A percentile compares a stretch with the other conserved stretches of the same genome.
These are phyloP conservation scores for Kazachstania sp. DNA, from an alignment of 1,139 yeast species.

Conservation along the genomic window DNA sequence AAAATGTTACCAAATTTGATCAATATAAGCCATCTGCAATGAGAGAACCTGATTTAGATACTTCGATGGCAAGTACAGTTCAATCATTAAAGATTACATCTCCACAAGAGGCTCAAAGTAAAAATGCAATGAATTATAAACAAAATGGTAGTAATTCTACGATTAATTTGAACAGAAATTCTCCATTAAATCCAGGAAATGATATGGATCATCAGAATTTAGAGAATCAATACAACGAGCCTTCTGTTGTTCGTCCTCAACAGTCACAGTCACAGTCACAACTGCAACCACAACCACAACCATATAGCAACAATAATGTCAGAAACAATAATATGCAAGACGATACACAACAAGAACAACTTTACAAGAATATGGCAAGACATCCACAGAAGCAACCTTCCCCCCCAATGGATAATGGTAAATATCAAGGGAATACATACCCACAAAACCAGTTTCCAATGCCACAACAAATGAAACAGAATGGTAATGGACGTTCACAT, in stretches of 20 bases:
- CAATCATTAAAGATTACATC: conserved; percentile 16
- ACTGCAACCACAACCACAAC: not conserved
- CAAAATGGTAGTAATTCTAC: not conserved
- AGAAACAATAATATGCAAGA: too few relatives aligned
- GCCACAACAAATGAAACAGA: not conserved
- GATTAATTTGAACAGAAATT: not conserved
- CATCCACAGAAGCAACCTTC: too few relatives aligned
- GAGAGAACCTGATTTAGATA: conserved; percentile 10
- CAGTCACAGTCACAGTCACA: not conserved
- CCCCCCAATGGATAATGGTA: too few relatives aligned
- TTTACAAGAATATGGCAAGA: too few relatives aligned
- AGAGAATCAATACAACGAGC: too few relatives aligned
- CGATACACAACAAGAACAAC: too few relatives aligned
- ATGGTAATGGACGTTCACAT: not conserved
- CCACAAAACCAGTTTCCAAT: not conserved
- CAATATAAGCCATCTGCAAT: conserved; percentile 18
- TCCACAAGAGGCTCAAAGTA: conserved; percentile 6
- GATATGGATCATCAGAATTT: too few relatives aligned
- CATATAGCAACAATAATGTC: not conserved
- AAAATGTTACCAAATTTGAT: conserved; percentile 25
- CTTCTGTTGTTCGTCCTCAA: too few relatives aligned
- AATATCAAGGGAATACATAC: too few relatives aligned
- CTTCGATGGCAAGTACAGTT: conserved; percentile 16
- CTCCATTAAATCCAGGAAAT: too few relatives aligned
- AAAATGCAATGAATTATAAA: not conserved